Conservation (phyloP, 2,329 filamentous ascomycete genomes). For the Claviceps cyperi region DNA sequence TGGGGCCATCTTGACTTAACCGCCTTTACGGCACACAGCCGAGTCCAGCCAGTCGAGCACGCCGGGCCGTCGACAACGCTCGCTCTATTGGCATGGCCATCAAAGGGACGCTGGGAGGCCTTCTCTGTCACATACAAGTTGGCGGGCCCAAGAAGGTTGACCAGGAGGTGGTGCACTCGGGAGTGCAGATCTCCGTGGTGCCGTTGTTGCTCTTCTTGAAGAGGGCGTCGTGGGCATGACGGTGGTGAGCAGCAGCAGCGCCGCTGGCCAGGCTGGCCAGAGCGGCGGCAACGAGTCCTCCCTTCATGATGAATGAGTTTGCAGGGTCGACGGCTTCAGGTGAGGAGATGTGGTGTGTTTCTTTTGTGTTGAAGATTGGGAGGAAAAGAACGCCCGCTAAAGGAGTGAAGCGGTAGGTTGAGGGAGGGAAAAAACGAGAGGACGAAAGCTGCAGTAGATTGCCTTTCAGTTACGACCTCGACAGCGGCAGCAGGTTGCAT, state of each 20-base stretch:
- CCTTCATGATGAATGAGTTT: conserved; percentile 52
- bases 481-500: conserved; percentile 28
- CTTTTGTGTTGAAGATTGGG: not conserved
- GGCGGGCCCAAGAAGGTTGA: conserved; percentile 54
- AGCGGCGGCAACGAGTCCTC: conserved; percentile 49
- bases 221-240: conserved; percentile 48
- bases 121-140: conserved; percentile 37
- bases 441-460: conserved; percentile 29
- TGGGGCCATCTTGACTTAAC: too few species aligned
- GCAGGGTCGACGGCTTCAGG: conserved; percentile 10
- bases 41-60: too few species aligned
- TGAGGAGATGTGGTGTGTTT: not conserved
- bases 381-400: conserved; percentile 66
- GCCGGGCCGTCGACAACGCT: too few species aligned
- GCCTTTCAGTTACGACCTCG: conserved; percentile 35
- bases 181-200: conserved; percentile 34
- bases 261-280: conserved; percentile 43
- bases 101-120: too few species aligned
- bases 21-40: too few species aligned
- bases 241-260: conserved; percentile 44
- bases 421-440: conserved; percentile 29
- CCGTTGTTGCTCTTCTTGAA: conserved; percentile 35
- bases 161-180: conserved; percentile 60
- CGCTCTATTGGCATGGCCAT: too few species aligned
- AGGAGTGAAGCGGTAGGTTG: conserved; percentile 67